These are phyloP conservation scores for Aspergillus ochraceus DNA, from an alignment of 2,329 filamentous ascomycete species.

Conservation along the genomic window DNA sequence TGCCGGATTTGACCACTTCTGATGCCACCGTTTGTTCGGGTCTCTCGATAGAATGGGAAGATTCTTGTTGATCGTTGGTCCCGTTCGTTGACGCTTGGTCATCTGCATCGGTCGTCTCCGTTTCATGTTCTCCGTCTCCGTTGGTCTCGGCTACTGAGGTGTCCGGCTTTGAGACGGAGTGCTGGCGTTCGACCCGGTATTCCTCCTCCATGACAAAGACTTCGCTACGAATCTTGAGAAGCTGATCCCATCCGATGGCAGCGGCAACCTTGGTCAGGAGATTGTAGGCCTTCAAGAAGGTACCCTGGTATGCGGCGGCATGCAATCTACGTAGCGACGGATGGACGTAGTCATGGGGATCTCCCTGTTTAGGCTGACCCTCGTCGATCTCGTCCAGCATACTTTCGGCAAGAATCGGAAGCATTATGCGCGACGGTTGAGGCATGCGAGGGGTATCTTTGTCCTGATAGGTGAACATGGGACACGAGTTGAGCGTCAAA, in stretches of 20 bases:
- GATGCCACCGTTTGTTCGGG: constrained; percentile 77
- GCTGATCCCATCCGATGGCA: constrained; percentile 96
- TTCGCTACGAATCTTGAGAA: constrained; percentile 90
- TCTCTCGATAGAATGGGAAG: constrained; percentile 63
- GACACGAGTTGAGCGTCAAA: constrained; percentile 94
- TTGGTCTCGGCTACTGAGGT: constrained; percentile 35
- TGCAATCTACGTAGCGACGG: constrained; percentile 81
- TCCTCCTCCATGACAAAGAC: constrained; percentile 99
- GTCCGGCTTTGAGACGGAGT: constrained; percentile 25
- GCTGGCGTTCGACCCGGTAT: constrained; percentile 73
- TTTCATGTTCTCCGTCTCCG: constrained; percentile 32
- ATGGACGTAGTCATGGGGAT: constrained; percentile 82
- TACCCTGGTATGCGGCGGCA: constrained; percentile 88
- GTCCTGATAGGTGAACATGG: constrained; percentile 99
- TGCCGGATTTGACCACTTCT: constrained; percentile 72
- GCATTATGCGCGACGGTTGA: constrained; percentile 80
- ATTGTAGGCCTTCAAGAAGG: constrained; percentile 91
- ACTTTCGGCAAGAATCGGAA: constrained; percentile 85
- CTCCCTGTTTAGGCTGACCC: constrained; percentile 69
- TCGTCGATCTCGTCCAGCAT: constrained; percentile 95
- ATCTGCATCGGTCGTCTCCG: constrained; percentile 29
- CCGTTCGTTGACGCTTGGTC: constrained; percentile 32
- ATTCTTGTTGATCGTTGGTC: constrained; percentile 25
- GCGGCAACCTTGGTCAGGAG: constrained; percentile 94
- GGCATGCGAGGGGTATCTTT: constrained; percentile 95